Evolutionary conservation across 2,329 filamentous ascomycete genomes (phyloP).

Genomic region (Chrysoporthe puriensis): DNA sequence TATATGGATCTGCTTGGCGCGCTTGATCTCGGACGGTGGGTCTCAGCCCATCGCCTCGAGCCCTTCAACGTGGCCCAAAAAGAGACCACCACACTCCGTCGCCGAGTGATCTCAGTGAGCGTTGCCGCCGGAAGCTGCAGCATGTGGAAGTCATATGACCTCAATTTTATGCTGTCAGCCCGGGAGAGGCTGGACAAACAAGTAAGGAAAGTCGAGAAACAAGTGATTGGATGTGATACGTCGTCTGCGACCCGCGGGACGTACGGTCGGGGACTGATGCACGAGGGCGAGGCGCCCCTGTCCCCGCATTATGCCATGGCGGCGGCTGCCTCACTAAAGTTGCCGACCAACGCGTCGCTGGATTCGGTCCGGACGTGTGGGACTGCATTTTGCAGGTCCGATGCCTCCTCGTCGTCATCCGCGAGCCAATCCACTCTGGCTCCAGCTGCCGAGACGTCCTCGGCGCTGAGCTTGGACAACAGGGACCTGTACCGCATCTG

Average conservation of each 20-base stretch:
- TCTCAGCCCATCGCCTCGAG: constrained; percentile 13
- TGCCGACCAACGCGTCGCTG: constrained; percentile 57
- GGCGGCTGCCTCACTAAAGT: constrained; percentile 62
- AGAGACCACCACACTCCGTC: background rate
- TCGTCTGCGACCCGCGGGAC: constrained; percentile 24
- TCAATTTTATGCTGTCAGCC: constrained; percentile 19
- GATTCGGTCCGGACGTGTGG: constrained; percentile 44
- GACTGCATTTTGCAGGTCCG: constrained; percentile 48
- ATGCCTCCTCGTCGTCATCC: constrained; percentile 53
- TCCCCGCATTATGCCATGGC: constrained; percentile 48
- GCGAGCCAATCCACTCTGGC: constrained; percentile 59
- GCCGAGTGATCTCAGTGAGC: background rate
- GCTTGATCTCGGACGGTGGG: constrained; percentile 15
- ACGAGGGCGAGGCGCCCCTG: constrained; percentile 19
- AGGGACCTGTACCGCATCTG: constrained; percentile 64
- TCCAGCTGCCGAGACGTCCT: constrained; percentile 47
- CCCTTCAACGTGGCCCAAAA: background rate
- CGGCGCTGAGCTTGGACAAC: constrained; percentile 59
- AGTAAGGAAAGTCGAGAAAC: constrained; percentile 14
- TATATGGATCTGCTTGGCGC: background rate
- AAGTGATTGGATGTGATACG: constrained; percentile 28
- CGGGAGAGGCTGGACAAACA: constrained; percentile 22
- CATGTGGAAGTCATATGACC: constrained; percentile 26
- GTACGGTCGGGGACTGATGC: constrained; percentile 17
- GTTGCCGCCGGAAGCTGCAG: constrained; percentile 20